Evolutionary conservation across 2,329 filamentous ascomycete genomes (phyloP), one percentile per base, ranked within the genome.

Genomic region (Cytospora paraplurivora): DNA sequence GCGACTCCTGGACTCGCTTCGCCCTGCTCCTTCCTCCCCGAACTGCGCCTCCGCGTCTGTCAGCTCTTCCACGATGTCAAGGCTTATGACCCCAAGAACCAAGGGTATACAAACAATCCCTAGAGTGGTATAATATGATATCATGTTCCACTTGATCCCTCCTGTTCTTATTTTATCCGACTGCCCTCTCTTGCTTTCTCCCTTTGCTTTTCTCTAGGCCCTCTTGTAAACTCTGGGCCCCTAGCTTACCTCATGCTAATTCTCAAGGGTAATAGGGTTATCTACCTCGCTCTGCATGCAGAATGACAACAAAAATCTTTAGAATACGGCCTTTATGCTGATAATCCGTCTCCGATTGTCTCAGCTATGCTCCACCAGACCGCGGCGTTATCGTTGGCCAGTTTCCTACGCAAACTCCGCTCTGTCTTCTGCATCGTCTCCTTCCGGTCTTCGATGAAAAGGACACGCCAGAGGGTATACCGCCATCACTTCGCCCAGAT

Each of bases 51-150:
- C 17, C 41, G 12, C n/a, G n/a, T 47, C 41, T 47, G 41, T 17
- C 17, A 47, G 41, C n/a, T 47, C 19, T 21, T 47, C 41, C 59
- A 63, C 53, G 66, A 67, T 27, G 19, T 62, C 8, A 66, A 55
- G 53, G 63, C 66, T n/a, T 64, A 64, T 41, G 66, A 67, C 49
- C 53, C 32, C 38, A 67, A 66, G 38, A 44, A 59, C 34, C 33
- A 61, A 62, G 65, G 65, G 65, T 64, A 52, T 4, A 19, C 56
- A 33, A 17, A 5, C 33, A n/a, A n/a, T n/a, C 19, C 21, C 41
- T 21, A 13, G 13, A 15, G 1, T n/a, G n/a, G n/a, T n/a, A n/a
- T n/a, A n/a, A n/a, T n/a, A n/a, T n/a, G n/a, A n/a, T n/a, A n/a
- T n/a, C n/a, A n/a, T n/a, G n/a, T n/a, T n/a, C n/a, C 34, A 6